Conservation (phyloP, 257 asterid species). For the Plectranthus barbatus region DNA sequence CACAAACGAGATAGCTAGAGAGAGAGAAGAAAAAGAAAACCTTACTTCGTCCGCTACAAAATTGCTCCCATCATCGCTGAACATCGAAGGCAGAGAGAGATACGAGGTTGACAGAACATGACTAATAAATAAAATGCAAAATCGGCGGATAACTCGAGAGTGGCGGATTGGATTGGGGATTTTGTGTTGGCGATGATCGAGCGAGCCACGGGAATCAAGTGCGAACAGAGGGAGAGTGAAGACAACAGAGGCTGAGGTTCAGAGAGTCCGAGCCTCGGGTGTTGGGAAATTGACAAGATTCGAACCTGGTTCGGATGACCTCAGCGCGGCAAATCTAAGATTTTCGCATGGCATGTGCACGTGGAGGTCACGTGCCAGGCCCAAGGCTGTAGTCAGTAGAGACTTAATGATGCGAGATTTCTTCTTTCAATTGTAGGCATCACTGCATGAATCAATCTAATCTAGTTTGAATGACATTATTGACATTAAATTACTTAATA, state of each 20-base stretch:
- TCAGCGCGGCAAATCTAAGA: constrained; percentile 63
- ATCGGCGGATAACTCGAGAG: not conserved
- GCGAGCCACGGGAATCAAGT: constrained; percentile 11
- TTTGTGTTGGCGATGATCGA: constrained; percentile 4
- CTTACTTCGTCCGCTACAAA: not conserved
- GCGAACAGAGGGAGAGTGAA: too few relatives aligned
- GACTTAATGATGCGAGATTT: too few relatives aligned
- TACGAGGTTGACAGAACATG: not conserved
- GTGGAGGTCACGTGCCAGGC: not conserved
- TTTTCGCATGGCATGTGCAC: not conserved
- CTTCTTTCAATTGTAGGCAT: too few relatives aligned
- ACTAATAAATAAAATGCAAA: not conserved
- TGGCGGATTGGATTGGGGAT: constrained; percentile 3
- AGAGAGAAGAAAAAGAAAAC: not conserved
- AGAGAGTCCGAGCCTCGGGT: constrained; percentile 47
- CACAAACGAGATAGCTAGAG: not conserved
- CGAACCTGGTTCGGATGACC: constrained; percentile 44
- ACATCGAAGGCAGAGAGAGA: not conserved
- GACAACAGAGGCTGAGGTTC: too few relatives aligned
- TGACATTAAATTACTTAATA: too few relatives aligned
- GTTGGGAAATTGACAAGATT: constrained; percentile 43
- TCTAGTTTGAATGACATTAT: too few relatives aligned
- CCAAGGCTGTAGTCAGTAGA: too few relatives aligned
- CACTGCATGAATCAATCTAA: too few relatives aligned
- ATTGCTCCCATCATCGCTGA: not conserved